A percentile compares a stretch with the other conserved stretches of the same genome.
phyloP scores from a whole-genome alignment of 2,329 filamentous ascomycete genomes.

The Cytospora leucostoma region DNA sequence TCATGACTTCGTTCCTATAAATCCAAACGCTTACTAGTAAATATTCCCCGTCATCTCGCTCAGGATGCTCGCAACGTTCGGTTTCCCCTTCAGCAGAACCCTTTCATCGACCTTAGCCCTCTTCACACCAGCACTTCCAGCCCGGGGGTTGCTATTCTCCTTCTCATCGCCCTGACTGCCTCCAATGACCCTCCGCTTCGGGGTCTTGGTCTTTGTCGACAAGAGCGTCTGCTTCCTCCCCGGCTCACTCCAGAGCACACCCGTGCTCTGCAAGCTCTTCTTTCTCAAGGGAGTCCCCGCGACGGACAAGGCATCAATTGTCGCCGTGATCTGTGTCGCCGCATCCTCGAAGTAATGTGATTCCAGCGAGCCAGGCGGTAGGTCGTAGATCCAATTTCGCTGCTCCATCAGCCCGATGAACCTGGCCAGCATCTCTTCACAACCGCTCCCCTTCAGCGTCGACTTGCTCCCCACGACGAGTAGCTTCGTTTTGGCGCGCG shows the following conservation, averaged over 20 bases:
- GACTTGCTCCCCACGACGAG: constrained; percentile 80
- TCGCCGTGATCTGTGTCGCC: constrained; percentile 49
- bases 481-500: constrained; percentile 87
- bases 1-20: neutral
- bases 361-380: constrained; percentile 65
- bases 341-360: constrained; percentile 68
- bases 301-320: constrained; percentile 29
- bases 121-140: constrained; percentile 46
- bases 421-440: constrained; percentile 72
- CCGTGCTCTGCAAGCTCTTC: constrained; percentile 30
- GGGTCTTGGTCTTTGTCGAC: constrained; percentile 12
- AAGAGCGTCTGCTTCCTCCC: constrained; percentile 5
- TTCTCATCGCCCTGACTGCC: constrained; percentile 35
- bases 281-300: constrained; percentile 26
- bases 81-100: constrained; percentile 64
- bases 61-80: constrained; percentile 74
- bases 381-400: constrained; percentile 76
- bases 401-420: constrained; percentile 78
- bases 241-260: constrained; percentile 9
- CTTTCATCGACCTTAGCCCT: constrained; percentile 60
- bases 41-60: constrained; percentile 61
- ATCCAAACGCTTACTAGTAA: constrained; percentile 25
- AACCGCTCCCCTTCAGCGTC: constrained; percentile 74
- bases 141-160: constrained; percentile 44
- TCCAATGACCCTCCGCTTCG: constrained; percentile 9